A percentile compares a stretch with the other conserved stretches of the same genome.
These are phyloP conservation scores for Alternaria sp. DNA, from an alignment of 2,329 filamentous ascomycete species.

Conservation along the genomic window DNA sequence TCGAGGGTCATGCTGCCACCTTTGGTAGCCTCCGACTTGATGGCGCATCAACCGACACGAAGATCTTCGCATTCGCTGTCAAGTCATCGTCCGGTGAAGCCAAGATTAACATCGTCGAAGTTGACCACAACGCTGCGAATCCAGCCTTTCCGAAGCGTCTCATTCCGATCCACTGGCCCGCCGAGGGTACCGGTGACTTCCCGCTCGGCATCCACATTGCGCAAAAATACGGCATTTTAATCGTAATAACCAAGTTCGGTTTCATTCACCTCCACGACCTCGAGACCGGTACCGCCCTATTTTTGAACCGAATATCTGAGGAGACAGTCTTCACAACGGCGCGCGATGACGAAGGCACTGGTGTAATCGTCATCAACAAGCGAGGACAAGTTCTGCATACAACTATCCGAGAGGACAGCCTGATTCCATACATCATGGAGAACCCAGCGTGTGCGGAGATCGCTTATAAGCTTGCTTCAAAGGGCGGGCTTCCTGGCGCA, in stretches of 20 bases:
- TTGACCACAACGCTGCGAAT: conserved; percentile 90
- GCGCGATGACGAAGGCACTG: conserved; percentile 80
- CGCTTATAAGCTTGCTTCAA: conserved; percentile 94
- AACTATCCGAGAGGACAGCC: conserved; percentile 86
- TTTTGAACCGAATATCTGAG: conserved; percentile 99
- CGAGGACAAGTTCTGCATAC: conserved; percentile 97
- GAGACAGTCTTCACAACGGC: conserved; percentile 98
- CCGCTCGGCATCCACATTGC: conserved; percentile 98
- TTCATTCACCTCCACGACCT: conserved; percentile 99
- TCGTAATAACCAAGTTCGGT: conserved; percentile 97
- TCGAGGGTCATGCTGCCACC: conserved; percentile 94
- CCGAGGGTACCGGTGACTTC: conserved; percentile 95
- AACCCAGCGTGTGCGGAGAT: conserved; percentile 94
- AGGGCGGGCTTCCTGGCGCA: conserved; percentile 90
- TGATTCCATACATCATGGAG: conserved; percentile 94
- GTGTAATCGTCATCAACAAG: conserved; percentile 93
- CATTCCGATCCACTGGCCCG: conserved; percentile 96
- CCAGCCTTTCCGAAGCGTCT: conserved; percentile 93
- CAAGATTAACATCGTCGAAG: conserved; percentile 97
- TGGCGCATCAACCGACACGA: conserved; percentile 87
- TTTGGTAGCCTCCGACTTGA: conserved; percentile 91
- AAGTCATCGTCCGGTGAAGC: conserved; percentile 81
- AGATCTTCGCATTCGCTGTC: conserved; percentile 96
- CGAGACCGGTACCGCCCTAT: conserved; percentile 93
- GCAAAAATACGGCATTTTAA: conserved; percentile 94